Base-by-base conservation (phyloP, 805 yeast species). In the Ogataea nitratoaversa region DNA sequence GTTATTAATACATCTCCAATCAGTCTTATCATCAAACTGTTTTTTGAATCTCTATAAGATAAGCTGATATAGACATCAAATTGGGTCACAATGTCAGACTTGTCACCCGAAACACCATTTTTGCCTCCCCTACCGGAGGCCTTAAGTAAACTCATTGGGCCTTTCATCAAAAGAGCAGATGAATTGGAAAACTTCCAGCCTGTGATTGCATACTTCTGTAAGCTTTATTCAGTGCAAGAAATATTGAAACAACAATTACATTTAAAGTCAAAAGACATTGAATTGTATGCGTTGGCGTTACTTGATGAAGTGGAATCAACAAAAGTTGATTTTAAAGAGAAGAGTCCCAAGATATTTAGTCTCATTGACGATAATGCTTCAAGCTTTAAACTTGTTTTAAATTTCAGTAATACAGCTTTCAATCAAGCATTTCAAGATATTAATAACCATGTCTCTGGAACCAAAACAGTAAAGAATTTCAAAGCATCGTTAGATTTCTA, bases 131-230 rank as follows among this genome's bases (percentile, higher is more conserved):
- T 52, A 5, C 71, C 68, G 39, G 63, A 54, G 12, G 43, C 47
- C 5, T 54, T 68, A 3, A 35, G 51, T 34, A 68, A 68, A 47
- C 45, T 56, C 2, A 63, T 78, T 28, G 61, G 70, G 0, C 73
- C 80, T 0, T 79, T 58, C 47, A 59, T 80, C 14, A 60, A 67
- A 6, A 70, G 90, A 7, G 68, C 87, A 17, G 60, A 57, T 8
- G 95, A 88, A 49, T 53, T 86, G 30, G 68, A 63, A 16, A 43
- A 51, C 0, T 71, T 69, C 8, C 82, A 85, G 46, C 89, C 95
- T 0, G 63, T 82, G 9, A 73, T 87, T 22, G 68, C 91, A 5
- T 87, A 86, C 60, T 84, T 75, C 60, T 84, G 93, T 61, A 71
- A 70, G 59, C 57, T 83, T 36, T 82, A 83, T 54, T 85, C 89